Evolutionary conservation across 495 filamentous ascomycete genomes (phyloP), one percentile per base, ranked within the genome.

Genomic region (Aspergillus saccharolyticus): DNA sequence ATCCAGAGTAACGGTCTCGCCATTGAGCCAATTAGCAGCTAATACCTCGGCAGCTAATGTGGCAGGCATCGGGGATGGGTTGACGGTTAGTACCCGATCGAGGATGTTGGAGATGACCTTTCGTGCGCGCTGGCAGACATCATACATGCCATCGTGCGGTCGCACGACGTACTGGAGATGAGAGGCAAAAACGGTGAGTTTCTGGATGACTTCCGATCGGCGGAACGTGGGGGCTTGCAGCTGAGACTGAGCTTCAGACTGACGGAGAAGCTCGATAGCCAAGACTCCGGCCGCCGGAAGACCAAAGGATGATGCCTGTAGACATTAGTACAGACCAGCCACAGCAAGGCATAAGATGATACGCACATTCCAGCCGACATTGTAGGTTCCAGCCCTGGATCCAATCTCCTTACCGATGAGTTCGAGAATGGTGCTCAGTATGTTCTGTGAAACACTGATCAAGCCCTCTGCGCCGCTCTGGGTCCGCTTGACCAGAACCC

Each of bases 141-240:
- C 51, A 16, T 53, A 53, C 30, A 21, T 42, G 5, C 51, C 30
- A 16, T 53, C 51, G 21, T 53, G 51, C 20, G 51, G 51, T 1
- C 51, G 51, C 0, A 53, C 51, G 4, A 53, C 51, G 51, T 53
- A 53, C 14, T 53, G 51, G 17, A 53, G 51, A 19, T 53, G 51
- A 14, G 47, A 50, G 15, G 66, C 66, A 49, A 85, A 80, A 44
- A 83, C 71, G 45, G 77, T 83, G 5, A 85, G 74, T 54, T 81
- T 80, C 57, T 85, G 82, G 19, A 85, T 80, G 16, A 80, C 76
- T 49, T 81, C 77, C 0, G 82, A 83, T 16, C 81, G 75, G 0
- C 80, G 76, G 6, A 79, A 66, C 54, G 14, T 15, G 47, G 22
- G 50, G 22, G 49, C 22, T n/a, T 25, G 19, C 10, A 44, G 43